These are phyloP conservation scores for Penicillium canescens DNA, from an alignment of 495 filamentous ascomycete species.

Conservation along the genomic window DNA sequence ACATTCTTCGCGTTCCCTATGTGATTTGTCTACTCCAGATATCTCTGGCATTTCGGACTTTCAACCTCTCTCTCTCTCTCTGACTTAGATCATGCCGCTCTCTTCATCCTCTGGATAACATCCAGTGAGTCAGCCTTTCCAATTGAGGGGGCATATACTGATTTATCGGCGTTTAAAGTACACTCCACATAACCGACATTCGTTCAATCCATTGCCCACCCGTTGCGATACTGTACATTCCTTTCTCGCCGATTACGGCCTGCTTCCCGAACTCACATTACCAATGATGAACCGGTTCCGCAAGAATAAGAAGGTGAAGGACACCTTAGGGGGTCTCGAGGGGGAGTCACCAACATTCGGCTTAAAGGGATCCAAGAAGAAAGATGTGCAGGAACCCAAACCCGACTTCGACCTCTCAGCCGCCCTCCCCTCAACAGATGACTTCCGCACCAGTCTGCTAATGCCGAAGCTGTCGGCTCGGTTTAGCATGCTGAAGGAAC, in stretches of 20 bases:
- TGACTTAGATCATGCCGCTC: slow-evolving; percentile 25
- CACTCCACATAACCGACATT: not conserved
- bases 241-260: not conserved
- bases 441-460: slow-evolving; percentile 95
- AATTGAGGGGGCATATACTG: slow-evolving; percentile 2
- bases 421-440: slow-evolving; percentile 77
- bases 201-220: not conserved
- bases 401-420: slow-evolving; percentile 69
- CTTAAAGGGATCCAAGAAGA: slow-evolving; percentile 56
- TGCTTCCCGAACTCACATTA: not conserved
- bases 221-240: not conserved
- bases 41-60: not conserved
- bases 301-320: slow-evolving; percentile 63
- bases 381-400: slow-evolving; percentile 42
- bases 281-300: slow-evolving; percentile 72
- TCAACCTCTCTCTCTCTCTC: not conserved
- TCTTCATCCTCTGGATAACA: slow-evolving; percentile 16
- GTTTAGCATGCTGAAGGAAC: slow-evolving; percentile 94
- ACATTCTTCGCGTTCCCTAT: slow-evolving; percentile 15
- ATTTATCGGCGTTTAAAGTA: slow-evolving; percentile 3
- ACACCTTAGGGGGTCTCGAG: slow-evolving; percentile 22
- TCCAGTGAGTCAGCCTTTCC: slow-evolving; percentile 13
- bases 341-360: slow-evolving; percentile 24
- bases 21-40: slow-evolving; percentile 20
- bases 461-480: slow-evolving; percentile 94